Percentiles rank a stretch among this genome's conserved stretches.
Conservation (phyloP, 2,329 filamentous ascomycete genomes). For the Aspergillus novofumigatus region DNA sequence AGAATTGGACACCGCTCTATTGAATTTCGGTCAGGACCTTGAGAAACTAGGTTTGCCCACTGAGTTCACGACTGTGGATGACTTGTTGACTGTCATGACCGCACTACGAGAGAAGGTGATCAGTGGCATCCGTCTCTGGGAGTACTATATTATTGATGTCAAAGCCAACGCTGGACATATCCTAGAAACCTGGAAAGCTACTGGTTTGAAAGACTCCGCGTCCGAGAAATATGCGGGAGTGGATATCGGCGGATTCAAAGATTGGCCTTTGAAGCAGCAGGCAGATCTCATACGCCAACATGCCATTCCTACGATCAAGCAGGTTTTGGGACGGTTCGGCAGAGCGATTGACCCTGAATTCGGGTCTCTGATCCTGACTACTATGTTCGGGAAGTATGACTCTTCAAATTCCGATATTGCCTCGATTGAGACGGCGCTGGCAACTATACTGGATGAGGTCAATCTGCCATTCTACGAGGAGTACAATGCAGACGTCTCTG, state of each 20-base stretch:
- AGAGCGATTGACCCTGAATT: constrained; percentile 66
- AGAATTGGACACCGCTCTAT: constrained; percentile 72
- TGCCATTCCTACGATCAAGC: constrained; percentile 66
- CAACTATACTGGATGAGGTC: constrained; percentile 69
- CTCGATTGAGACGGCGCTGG: constrained; percentile 51
- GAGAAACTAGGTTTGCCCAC: constrained; percentile 68
- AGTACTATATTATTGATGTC: constrained; percentile 84
- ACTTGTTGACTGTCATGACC: constrained; percentile 77
- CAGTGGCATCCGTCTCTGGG: constrained; percentile 75
- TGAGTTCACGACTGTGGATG: constrained; percentile 64
- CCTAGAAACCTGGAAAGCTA: constrained; percentile 66
- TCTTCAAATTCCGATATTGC: constrained; percentile 41
- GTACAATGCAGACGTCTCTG: constrained; percentile 77
- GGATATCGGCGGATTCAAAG: constrained; percentile 48
- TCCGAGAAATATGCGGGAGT: constrained; percentile 13
- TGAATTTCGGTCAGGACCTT: constrained; percentile 61
- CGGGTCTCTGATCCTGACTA: constrained; percentile 64
- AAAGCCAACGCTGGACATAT: constrained; percentile 66
- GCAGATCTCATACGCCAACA: constrained; percentile 60
- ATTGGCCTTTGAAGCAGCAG: constrained; percentile 55
- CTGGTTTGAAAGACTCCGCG: constrained; percentile 9
- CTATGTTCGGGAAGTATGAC: constrained; percentile 64
- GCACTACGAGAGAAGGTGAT: constrained; percentile 78
- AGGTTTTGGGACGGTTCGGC: constrained; percentile 74
- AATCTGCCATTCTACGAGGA: constrained; percentile 89